Evolutionary conservation across 192 early-diverging fungal genomes (phyloP), one percentile per base, ranked within the genome.

Genomic region (Cladochytrium replicatum): DNA sequence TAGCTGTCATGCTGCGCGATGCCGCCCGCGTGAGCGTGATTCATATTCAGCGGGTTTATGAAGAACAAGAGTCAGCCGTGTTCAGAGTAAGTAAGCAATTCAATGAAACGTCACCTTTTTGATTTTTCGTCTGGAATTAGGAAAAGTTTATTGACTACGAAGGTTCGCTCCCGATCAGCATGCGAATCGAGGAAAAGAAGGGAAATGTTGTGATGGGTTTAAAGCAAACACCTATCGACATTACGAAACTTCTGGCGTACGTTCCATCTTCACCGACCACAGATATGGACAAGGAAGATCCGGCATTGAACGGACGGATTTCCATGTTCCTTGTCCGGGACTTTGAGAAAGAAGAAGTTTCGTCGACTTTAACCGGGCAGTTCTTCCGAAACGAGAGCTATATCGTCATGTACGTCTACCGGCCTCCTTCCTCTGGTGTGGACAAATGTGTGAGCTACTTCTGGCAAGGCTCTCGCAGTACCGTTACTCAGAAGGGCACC

Each of bases 81-180:
- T n/a, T n/a, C n/a, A n/a, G n/a, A n/a, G n/a, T n/a, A n/a, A n/a
- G n/a, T n/a, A n/a, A n/a, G n/a, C n/a, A n/a, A n/a, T n/a, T n/a
- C n/a, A n/a, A n/a, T n/a, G n/a, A n/a, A n/a, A n/a, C n/a, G n/a
- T n/a, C n/a, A n/a, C n/a, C n/a, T n/a, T n/a, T n/a, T n/a, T n/a
- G n/a, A n/a, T n/a, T n/a, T n/a, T n/a, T n/a, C n/a, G n/a, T n/a
- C n/a, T n/a, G n/a, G n/a, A n/a, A n/a, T n/a, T 15, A 57, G 57
- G 53, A 60, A 17, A 69, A 67, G 34, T 66, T 69, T 44, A 28
- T 37, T 2, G 67, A 66, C 48, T 63, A 57, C 32, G 49, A 48
- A 43, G 48, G 48, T 52, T 47, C 52, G 17, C 50, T 69, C 3
- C 67, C 67, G 0, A 69, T 69, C 44, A 52, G 32, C 29, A 60